Base-by-base conservation (phyloP, 2,329 filamentous ascomycete species). In the Phaeomoniella chlamydospora region DNA sequence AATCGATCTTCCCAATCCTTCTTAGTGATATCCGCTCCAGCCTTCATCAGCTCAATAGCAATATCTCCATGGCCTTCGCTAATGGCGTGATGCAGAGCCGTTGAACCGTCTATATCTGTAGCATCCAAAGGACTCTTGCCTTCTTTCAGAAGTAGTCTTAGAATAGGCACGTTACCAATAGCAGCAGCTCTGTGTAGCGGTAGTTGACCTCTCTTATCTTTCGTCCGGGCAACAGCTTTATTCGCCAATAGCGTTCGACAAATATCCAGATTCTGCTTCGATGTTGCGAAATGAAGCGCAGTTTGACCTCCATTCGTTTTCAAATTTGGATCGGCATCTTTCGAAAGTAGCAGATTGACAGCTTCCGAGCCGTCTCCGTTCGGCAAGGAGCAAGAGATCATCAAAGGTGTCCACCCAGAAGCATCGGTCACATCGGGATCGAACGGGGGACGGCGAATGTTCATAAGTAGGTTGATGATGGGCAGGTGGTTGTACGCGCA, bases 101-200 rank as follows among this genome's bases (percentile, higher is more conserved):
- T 96, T 54, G 82, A 77, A 1, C 88, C 88, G 45, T 85, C 76
- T 22, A 67, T 64, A 60, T 98, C 90, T 2, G 80, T 77, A 2
- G 85, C 77, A 56, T 94, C 84, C 15, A 96, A 53, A 0, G 88
- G 87, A 44, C 84, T 93, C 43, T 68, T 70, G 45, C 67, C 69
- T 46, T 82, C 72, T 49, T 82, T 74, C 12, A 94, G 62, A 11
- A 98, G 62, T 26, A 93, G 61, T 47, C 77, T 80, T 33, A 93
- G 68, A 62, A 98, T 85, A 4, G 88, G 86, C n/a, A 80, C 72
- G 3, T 80, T 88, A 4, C 92, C 92, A 3, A 86, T 74, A 2
- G 90, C 88, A 0, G 90, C 88, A 3, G 90, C 90, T 13, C 90
- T 76, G 57, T 98, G 92, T 16, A 98, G 70, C 4, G 92, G 72